Conservation (phyloP, 495 filamentous ascomycete species). For the Cercophora scortea region DNA sequence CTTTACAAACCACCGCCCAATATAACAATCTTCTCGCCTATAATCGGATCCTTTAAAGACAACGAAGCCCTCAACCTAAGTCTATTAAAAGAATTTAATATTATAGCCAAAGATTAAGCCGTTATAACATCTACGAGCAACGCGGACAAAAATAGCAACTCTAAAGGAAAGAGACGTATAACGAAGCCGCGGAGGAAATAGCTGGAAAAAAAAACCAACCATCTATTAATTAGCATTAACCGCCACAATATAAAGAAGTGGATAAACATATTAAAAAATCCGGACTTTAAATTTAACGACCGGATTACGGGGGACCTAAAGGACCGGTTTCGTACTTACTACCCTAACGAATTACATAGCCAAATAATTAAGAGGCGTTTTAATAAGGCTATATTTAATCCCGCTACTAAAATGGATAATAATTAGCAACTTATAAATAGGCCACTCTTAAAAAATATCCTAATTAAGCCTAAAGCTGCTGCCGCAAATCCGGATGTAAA, state of each 20-base stretch:
- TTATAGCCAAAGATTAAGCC: constrained; percentile 18
- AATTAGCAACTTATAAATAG: constrained; percentile 25
- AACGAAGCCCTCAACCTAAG: constrained; percentile 8
- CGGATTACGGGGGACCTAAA: constrained; percentile 77
- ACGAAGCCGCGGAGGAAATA: constrained; percentile 55
- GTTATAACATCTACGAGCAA: constrained; percentile 10
- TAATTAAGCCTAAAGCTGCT: constrained; percentile 30
- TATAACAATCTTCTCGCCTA: constrained; percentile 64
- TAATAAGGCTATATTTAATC: background rate
- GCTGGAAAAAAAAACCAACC: constrained; percentile 76
- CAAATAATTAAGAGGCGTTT: constrained; percentile 21
- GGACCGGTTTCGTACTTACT: constrained; percentile 75
- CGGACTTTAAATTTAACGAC: constrained; percentile 67
- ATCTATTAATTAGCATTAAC: constrained; percentile 68
- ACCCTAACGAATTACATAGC: constrained; percentile 48
- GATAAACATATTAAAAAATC: constrained; percentile 71
- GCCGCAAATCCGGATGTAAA: constrained; percentile 3
- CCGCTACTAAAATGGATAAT: constrained; percentile 5
- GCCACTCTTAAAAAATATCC: constrained; percentile 38
- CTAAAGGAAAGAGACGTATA: constrained; percentile 32
- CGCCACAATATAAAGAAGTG: constrained; percentile 82
- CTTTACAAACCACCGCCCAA: constrained; percentile 69
- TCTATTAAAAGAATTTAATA: constrained; percentile 14
- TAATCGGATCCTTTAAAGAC: constrained; percentile 45
- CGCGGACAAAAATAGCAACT: constrained; percentile 9